Evolutionary conservation across 2,329 filamentous ascomycete genomes (phyloP).

Genomic region (Westerdykella sp.): DNA sequence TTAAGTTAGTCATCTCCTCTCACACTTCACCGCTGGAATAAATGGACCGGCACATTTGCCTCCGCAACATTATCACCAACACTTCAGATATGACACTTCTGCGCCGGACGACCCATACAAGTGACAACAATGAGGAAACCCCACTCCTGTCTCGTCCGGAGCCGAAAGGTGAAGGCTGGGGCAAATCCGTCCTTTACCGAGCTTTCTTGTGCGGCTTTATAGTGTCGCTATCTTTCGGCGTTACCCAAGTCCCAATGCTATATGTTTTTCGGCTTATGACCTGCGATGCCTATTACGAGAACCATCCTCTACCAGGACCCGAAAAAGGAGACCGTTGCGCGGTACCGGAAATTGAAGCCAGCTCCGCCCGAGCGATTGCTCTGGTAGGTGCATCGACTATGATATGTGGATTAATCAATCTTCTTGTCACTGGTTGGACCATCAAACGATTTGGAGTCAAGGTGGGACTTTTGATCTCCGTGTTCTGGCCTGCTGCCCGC

Average conservation of each 20-base stretch:
- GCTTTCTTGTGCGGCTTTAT: constrained; percentile 50
- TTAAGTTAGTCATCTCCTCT: background rate
- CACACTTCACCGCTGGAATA: background rate
- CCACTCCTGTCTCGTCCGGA: background rate
- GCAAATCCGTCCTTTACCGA: background rate
- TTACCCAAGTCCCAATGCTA: constrained; percentile 49
- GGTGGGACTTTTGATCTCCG: constrained; percentile 55
- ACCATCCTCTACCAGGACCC: constrained; percentile 46
- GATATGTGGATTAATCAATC: constrained; percentile 59
- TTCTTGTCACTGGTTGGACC: constrained; percentile 61
- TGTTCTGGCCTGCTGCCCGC: constrained; percentile 58
- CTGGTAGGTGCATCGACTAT: constrained; percentile 62
- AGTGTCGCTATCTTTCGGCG: constrained; percentile 48
- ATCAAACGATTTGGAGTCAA: constrained; percentile 63
- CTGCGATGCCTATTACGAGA: constrained; percentile 62
- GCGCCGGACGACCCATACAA: background rate
- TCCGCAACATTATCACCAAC: background rate
- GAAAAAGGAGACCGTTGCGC: constrained; percentile 52
- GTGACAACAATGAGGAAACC: background rate
- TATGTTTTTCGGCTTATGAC: constrained; percentile 68
- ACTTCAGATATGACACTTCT: background rate
- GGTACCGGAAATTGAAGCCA: constrained; percentile 56
- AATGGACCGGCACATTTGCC: too few relatives aligned
- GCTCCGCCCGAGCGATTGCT: constrained; percentile 58
- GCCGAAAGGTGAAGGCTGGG: background rate